Evolutionary conservation across 1,139 yeast genomes (phyloP).

Genomic region (Saccharomyces pastorianus): DNA sequence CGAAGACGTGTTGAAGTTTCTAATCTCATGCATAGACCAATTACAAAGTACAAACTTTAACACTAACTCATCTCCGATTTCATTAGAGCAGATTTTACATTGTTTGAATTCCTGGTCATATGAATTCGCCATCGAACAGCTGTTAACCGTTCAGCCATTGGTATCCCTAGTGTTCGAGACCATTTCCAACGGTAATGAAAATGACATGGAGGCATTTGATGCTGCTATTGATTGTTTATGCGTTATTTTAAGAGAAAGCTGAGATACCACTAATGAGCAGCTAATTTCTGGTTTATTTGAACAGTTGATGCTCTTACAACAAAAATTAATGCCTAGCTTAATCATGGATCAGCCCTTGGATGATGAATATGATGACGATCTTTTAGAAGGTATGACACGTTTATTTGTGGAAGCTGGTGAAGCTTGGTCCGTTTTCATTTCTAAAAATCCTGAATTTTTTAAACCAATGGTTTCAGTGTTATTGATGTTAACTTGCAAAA

Average conservation of each 20-base stretch:
- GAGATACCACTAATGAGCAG: constrained; percentile 57
- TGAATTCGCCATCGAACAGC: constrained; percentile 66
- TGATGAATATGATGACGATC: constrained; percentile 36
- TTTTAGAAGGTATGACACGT: constrained; percentile 64
- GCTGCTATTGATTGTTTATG: constrained; percentile 82
- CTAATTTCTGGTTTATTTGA: constrained; percentile 61
- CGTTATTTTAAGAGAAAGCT: constrained; percentile 71
- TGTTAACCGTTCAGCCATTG: constrained; percentile 54
- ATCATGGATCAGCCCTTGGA: constrained; percentile 7
- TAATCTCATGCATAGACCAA: constrained; percentile 39
- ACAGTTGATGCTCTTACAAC: constrained; percentile 51
- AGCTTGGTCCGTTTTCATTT: constrained; percentile 85
- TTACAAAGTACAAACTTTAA: constrained; percentile 32
- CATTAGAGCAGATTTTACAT: constrained; percentile 42
- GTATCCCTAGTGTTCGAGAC: constrained; percentile 67
- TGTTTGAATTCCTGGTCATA: constrained; percentile 85
- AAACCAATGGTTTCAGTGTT: constrained; percentile 69
- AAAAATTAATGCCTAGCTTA: constrained; percentile 19
- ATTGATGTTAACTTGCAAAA: constrained; percentile 34
- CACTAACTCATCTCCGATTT: constrained; percentile 18
- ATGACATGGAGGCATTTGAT: constrained; percentile 62
- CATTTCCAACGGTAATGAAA: constrained; percentile 33
- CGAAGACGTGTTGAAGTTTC: constrained; percentile 54
- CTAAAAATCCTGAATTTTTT: constrained; percentile 64
- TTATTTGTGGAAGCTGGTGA: constrained; percentile 90